These are phyloP conservation scores for Trypanosoma conorhini DNA, from an alignment of 208 protist genomes.

Conservation along the genomic window DNA sequence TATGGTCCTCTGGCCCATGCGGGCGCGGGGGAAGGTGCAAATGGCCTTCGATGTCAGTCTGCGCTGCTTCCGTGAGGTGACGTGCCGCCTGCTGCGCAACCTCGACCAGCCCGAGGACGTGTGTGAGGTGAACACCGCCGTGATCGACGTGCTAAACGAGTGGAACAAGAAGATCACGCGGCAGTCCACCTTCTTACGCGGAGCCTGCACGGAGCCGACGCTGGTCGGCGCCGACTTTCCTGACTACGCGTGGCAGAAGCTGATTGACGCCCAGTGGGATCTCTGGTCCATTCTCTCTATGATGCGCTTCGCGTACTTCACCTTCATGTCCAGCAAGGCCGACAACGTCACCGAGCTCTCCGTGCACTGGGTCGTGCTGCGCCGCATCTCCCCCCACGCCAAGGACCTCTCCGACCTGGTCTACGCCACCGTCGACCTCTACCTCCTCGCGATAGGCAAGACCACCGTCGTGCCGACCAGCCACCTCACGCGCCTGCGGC, in stretches of 20 bases:
- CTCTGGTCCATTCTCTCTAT: constrained; percentile 75
- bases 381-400: constrained; percentile 80
- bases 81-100: constrained; percentile 77
- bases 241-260: constrained; percentile 63
- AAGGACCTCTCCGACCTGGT: constrained; percentile 84
- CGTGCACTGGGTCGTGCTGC: constrained; percentile 90
- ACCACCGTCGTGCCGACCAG: constrained; percentile 71
- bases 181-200: constrained; percentile 69
- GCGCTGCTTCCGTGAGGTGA: constrained; percentile 80
- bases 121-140: constrained; percentile 62
- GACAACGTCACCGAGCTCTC: constrained; percentile 57
- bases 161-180: constrained; percentile 69
- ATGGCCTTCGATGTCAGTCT: constrained; percentile 86
- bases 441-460: constrained; percentile 78
- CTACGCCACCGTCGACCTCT: constrained; percentile 79
- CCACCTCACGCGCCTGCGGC: constrained; percentile 78
- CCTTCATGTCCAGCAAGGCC: constrained; percentile 83
- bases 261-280: constrained; percentile 72
- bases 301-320: constrained; percentile 87
- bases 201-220: constrained; percentile 82
- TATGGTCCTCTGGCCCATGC: constrained; percentile 84
- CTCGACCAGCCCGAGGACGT: constrained; percentile 86
- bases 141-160: constrained; percentile 65
- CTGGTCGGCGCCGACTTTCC: constrained; percentile 80
- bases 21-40: constrained; percentile 64